Evolutionary conservation across 306 rosid genomes (phyloP).

Genomic region (Castanea mollissima): DNA sequence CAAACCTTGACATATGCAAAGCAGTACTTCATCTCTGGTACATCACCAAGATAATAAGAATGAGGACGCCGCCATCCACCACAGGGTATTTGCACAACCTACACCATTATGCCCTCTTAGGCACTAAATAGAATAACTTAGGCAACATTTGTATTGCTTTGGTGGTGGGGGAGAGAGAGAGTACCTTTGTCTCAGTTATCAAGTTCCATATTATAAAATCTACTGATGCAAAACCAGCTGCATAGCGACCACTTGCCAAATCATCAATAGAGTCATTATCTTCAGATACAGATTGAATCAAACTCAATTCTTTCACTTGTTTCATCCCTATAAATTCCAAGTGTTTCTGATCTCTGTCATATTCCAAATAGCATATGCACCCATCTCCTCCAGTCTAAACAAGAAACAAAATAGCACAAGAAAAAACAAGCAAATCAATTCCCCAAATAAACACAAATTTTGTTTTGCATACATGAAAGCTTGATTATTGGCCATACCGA

Average conservation of each 20-base stretch:
- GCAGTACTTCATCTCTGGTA: constrained; percentile 77
- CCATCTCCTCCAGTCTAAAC: constrained; percentile 97
- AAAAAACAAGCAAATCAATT: constrained; percentile 8
- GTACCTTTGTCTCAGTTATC: constrained; percentile 76
- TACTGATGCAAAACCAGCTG: constrained; percentile 88
- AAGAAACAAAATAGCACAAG: constrained; percentile 22
- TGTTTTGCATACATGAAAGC: constrained; percentile 3
- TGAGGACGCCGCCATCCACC: constrained; percentile 99
- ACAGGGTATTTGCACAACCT: constrained; percentile 84
- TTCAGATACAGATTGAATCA: constrained; percentile 55
- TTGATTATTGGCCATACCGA: constrained; percentile 51
- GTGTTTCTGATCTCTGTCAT: constrained; percentile 46
- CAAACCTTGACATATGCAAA: constrained; percentile 93
- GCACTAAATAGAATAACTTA: constrained; percentile 8
- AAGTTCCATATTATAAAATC: constrained; percentile 88
- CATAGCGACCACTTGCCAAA: constrained; percentile 47
- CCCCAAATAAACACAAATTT: background rate
- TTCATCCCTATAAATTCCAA: constrained; percentile 94
- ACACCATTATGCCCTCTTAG: constrained; percentile 22
- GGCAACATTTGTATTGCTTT: background rate
- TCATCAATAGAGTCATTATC: constrained; percentile 35
- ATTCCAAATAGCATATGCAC: constrained; percentile 85
- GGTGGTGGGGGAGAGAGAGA: constrained; percentile 9
- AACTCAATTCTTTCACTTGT: constrained; percentile 86
- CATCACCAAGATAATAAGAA: constrained; percentile 79